Evolutionary conservation across 176 grass and related monocot species (phyloP).

Genomic region (Avena atlantica): DNA sequence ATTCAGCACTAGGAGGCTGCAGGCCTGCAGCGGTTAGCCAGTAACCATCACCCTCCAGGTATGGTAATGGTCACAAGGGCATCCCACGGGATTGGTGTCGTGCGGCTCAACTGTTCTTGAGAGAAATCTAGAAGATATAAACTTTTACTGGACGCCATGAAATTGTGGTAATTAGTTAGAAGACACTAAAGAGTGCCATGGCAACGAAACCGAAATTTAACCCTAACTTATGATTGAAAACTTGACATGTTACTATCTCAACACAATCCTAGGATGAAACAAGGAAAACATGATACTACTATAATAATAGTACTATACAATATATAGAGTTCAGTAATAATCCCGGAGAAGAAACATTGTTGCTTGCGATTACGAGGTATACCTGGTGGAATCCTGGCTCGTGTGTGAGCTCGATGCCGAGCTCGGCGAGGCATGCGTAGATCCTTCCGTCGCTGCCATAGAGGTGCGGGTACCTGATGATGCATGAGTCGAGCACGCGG

Average conservation of each 20-base stretch:
- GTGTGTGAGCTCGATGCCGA: conserved; percentile 86
- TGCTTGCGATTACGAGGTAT: background rate
- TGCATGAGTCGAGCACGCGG: conserved; percentile 67
- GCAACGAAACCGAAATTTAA: background rate
- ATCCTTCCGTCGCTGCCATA: conserved; percentile 88
- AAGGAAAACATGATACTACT: background rate
- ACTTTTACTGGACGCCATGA: background rate
- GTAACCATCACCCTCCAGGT: conserved; percentile 39
- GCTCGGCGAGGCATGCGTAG: conserved; percentile 81
- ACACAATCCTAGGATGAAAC: conserved; percentile 20
- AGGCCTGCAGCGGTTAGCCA: conserved; percentile 36
- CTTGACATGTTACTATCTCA: background rate
- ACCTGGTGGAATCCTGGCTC: conserved; percentile 98
- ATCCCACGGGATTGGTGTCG: conserved; percentile 14
- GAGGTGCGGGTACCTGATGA: conserved; percentile 89
- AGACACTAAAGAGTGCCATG: background rate
- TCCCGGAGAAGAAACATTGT: background rate
- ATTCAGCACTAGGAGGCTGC: conserved; percentile 37
- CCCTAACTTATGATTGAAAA: conserved; percentile 11
- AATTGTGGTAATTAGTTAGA: background rate
- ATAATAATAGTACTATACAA: no score
- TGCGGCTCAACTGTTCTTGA: conserved; percentile 12
- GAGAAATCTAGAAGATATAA: conserved; percentile 19
- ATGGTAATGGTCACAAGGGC: background rate
- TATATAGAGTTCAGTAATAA: background rate